phyloP scores from a whole-genome alignment of 306 rosid genomes.

The Calophaca sinica region DNA sequence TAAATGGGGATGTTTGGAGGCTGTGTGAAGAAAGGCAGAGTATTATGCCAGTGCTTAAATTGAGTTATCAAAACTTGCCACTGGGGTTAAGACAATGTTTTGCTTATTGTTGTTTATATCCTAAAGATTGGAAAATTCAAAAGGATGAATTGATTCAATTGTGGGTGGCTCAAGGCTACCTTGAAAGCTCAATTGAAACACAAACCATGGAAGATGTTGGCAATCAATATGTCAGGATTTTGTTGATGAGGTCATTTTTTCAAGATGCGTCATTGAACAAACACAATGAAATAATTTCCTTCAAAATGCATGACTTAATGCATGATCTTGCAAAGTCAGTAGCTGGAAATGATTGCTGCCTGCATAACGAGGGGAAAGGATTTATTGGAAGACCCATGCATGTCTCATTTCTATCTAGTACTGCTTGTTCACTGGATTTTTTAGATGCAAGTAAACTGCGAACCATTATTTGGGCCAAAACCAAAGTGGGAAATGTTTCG shows the following conservation, averaged over 20 bases:
- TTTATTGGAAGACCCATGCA: slow-evolving; percentile 10
- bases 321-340: slow-evolving; percentile 15
- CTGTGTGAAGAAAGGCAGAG: slow-evolving; percentile 7
- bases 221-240: slow-evolving; percentile 16
- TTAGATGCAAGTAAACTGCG: neutral
- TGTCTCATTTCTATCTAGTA: neutral
- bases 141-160: slow-evolving; percentile 5
- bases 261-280: neutral
- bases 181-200: slow-evolving; percentile 13
- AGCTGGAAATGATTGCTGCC: slow-evolving; percentile 15
- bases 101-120: slow-evolving; percentile 21
- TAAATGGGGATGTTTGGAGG: slow-evolving; percentile 12
- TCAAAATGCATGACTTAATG: slow-evolving; percentile 12
- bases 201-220: slow-evolving; percentile 7
- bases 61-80: slow-evolving; percentile 15
- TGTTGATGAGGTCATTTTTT: slow-evolving; percentile 6
- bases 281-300: neutral
- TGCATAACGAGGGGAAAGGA: neutral
- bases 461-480: slow-evolving; percentile 11
- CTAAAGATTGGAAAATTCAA: neutral
- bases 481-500: neutral
- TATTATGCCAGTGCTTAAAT: neutral
- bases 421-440: neutral
- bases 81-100: slow-evolving; percentile 20
- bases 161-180: slow-evolving; percentile 15